A percentile compares a stretch with the other conserved stretches of the same genome.
phyloP scores from a whole-genome alignment of 2,329 filamentous ascomycete species.

The Aspergillus piperis region DNA sequence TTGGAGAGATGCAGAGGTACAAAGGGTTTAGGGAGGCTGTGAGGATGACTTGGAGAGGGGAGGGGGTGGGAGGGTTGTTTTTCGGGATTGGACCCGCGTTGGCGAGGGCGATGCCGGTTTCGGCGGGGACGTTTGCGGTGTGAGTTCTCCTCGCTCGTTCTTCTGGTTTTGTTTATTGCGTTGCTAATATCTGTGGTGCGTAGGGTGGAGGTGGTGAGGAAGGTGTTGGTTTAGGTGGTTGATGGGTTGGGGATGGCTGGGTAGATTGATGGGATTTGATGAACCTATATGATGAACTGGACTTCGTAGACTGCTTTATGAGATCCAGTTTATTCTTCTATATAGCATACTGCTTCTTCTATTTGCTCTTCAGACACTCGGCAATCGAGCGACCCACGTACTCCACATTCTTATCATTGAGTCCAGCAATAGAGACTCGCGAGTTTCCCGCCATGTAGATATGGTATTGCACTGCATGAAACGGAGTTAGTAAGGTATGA shows the following conservation, averaged over 20 bases:
- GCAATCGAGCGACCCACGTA: constrained; percentile 32
- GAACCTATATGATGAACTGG: neutral
- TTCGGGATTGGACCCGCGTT: constrained; percentile 88
- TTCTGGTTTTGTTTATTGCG: neutral
- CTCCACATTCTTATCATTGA: constrained; percentile 61
- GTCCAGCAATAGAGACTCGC: constrained; percentile 89
- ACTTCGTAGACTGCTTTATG: neutral
- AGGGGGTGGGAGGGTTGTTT: constrained; percentile 84
- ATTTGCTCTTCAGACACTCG: constrained; percentile 6
- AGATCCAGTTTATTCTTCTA: too few relatives aligned
- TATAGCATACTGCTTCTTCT: too few relatives aligned
- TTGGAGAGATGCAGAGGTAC: constrained; percentile 67
- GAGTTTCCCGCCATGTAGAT: constrained; percentile 72
- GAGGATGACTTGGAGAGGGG: constrained; percentile 65
- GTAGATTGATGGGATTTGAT: neutral
- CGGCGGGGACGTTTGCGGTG: constrained; percentile 84
- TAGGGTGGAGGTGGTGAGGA: neutral
- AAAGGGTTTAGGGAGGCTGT: constrained; percentile 79
- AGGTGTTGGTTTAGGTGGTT: neutral
- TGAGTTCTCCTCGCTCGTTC: constrained; percentile 34
- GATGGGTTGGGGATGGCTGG: neutral
- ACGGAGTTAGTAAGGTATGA: neutral
- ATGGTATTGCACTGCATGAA: constrained; percentile 41
- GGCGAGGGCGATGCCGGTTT: constrained; percentile 90
- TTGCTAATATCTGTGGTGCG: neutral